These are phyloP conservation scores for Vitis hybrid DNA, from an alignment of 177 flowering plant genomes.

Conservation along the genomic window DNA sequence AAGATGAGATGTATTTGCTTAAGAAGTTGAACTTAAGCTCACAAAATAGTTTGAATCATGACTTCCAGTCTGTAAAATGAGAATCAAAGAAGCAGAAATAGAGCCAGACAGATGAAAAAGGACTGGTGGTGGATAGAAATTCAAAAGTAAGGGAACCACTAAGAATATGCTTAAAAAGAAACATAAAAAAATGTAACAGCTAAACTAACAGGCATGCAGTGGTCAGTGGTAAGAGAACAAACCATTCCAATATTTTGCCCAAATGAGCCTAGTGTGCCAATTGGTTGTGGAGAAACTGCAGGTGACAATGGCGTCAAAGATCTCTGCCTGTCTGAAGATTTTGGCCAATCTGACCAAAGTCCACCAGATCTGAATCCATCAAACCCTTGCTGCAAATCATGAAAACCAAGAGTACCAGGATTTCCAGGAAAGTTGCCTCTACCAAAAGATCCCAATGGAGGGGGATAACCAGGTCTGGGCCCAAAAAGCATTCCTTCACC, in stretches of 20 bases:
- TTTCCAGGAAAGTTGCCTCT: slow-evolving; percentile 56
- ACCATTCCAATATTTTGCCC: slow-evolving; percentile 66
- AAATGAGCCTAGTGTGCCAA: slow-evolving; percentile 59
- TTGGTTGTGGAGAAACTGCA: slow-evolving; percentile 64
- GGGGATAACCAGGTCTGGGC: slow-evolving; percentile 61
- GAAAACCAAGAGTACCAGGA: slow-evolving; percentile 46
- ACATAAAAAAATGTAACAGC: not conserved
- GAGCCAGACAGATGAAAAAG: no score
- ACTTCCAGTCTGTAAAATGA: no score
- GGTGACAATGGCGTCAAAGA: slow-evolving; percentile 66
- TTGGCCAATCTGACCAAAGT: slow-evolving; percentile 68
- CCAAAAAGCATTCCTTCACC: slow-evolving; percentile 59
- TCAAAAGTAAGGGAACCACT: no score
- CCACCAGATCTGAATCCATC: slow-evolving; percentile 74
- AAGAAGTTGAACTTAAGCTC: no score
- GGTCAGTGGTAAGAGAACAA: slow-evolving; percentile 10
- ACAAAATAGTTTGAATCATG: no score
- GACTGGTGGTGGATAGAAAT: no score
- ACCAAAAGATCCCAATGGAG: slow-evolving; percentile 51
- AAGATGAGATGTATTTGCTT: no score
- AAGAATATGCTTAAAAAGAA: not conserved
- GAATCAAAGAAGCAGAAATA: no score
- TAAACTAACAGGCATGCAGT: not conserved
- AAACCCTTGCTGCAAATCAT: slow-evolving; percentile 58
- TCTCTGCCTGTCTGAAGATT: slow-evolving; percentile 64